Conservation (phyloP, 441 rosid genomes). For the Raphanus hybrid region DNA sequence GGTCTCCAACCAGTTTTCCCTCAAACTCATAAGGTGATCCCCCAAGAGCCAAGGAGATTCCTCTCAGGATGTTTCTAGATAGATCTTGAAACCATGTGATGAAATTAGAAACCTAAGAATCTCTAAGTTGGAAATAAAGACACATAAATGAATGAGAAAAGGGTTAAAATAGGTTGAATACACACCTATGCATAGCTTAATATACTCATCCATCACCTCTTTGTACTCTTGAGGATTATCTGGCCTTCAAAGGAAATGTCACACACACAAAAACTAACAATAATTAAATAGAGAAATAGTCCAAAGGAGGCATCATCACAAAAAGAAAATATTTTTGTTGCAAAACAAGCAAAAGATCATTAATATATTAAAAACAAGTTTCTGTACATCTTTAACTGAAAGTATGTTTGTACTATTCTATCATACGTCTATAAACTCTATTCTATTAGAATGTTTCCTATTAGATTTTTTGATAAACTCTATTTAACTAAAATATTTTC, state of each 20-base stretch:
- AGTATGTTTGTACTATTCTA: no score
- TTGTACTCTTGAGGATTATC: conserved; percentile 56
- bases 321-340: no score
- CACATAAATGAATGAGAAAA: background rate
- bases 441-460: no score
- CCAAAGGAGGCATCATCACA: background rate
- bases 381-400: no score
- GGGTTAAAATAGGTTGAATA: background rate
- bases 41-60: conserved; percentile 73
- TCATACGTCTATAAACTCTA: no score
- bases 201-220: conserved; percentile 65
- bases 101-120: background rate
- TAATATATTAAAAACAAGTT: no score
- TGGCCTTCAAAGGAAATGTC: conserved; percentile 57
- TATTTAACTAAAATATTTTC: no score
- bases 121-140: background rate
- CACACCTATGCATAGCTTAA: conserved; percentile 71
- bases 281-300: background rate
- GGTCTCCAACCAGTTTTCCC: conserved; percentile 67
- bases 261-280: background rate
- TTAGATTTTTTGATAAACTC: no score
- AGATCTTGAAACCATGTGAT: conserved; percentile 44
- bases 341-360: no score
- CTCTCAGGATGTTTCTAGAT: conserved; percentile 76
- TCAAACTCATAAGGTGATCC: conserved; percentile 76